Evolutionary conservation across 345 rosid genomes (phyloP), one percentile per base, ranked within the genome.

Genomic region (Camelina sativa): DNA sequence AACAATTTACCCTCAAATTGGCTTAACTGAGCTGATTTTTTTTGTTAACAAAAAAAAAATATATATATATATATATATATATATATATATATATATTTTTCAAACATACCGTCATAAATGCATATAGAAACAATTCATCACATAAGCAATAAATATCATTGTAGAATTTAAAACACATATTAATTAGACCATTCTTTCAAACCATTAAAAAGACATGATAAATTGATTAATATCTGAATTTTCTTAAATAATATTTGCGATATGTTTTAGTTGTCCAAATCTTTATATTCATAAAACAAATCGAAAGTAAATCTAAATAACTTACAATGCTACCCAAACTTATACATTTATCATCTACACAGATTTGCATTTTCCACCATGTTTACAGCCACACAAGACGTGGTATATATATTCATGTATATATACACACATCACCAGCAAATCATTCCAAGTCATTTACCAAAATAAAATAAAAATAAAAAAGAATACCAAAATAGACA

Each of bases 371-470:
- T 47, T 19, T 65, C 38, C 50, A 44, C 22, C 1, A 20, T 20
- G 22, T 20, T 20, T 20, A 20, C 22, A 20, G 22, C 22, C 22
- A 74, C 53, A 17, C n/a, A 57, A 23, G 60, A 66, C 25, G 72
- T 47, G 13, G 25, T 17, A 58, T 44, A 54, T 51, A 75, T 50
- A 67, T 76, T 20, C 47, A 52, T 61, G 56, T 53, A 61, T 30
- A 30, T 30, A 4, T 30, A 30, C 17, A 17, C 41, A 37, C 70
- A 62, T 76, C 35, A 63, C 44, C 71, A 19, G 13, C 64, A 8
- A 64, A 35, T 76, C 61, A 28, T 63, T 43, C 47, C 12, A 37
- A 55, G 25, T 63, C 43, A 63, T 69, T 69, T 62, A 62, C 65
- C 46, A 55, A 56, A 32, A 17, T 17, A 17, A n/a, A 13, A 17